Conservation (phyloP, 768 basidiomycete genomes). For the Mycena epipterygia region DNA sequence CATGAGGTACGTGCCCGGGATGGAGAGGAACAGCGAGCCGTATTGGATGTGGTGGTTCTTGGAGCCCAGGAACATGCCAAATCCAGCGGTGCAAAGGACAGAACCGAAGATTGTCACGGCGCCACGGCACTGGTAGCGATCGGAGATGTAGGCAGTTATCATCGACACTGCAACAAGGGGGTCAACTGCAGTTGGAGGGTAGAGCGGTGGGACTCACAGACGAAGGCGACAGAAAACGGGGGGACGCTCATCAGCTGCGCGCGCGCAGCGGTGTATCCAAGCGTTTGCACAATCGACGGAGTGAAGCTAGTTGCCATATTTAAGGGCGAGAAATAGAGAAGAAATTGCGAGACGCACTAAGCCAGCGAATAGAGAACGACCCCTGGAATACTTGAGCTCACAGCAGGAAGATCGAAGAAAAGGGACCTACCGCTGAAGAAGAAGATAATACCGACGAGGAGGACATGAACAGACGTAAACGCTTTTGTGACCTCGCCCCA, state of each 20-base stretch:
- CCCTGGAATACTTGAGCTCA: too few species aligned
- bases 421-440: constrained; percentile 63
- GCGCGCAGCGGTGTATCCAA: constrained; percentile 59
- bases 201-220: constrained; percentile 29
- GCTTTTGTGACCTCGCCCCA: constrained; percentile 68
- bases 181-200: neutral
- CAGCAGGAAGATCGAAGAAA: too few species aligned
- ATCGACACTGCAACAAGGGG: constrained; percentile 38
- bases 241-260: constrained; percentile 67
- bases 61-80: constrained; percentile 55
- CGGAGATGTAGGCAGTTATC: constrained; percentile 40
- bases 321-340: constrained; percentile 48
- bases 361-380: constrained; percentile 62
- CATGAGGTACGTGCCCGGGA: constrained; percentile 55
- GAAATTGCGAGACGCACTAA: constrained; percentile 52
- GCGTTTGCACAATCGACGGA: constrained; percentile 67
- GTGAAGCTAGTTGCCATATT: constrained; percentile 58
- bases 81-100: constrained; percentile 51
- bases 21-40: constrained; percentile 60
- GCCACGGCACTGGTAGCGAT: constrained; percentile 44
- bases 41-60: constrained; percentile 51
- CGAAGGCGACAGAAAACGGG: constrained; percentile 54
- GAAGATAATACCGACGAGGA: constrained; percentile 62
- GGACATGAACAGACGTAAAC: constrained; percentile 67
- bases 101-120: constrained; percentile 47